Conservation (phyloP, 176 grass and related monocot genomes). For the Canna indica region DNA sequence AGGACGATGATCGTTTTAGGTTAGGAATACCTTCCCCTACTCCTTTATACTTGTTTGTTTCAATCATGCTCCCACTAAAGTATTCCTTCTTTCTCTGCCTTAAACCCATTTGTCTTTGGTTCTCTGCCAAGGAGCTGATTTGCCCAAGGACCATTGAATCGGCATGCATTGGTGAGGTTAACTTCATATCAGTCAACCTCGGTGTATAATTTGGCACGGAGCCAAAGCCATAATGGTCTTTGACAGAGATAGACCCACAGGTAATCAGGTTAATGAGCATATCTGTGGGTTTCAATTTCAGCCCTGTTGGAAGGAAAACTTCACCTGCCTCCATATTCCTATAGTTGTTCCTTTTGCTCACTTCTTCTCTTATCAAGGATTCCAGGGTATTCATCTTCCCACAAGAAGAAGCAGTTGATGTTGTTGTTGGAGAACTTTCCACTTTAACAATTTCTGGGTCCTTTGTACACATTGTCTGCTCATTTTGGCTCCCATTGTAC, state of each 20-base stretch:
- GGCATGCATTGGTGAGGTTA: conserved; percentile 65
- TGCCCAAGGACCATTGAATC: conserved; percentile 39
- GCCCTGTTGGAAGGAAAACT: conserved; percentile 30
- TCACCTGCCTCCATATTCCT: conserved; percentile 53
- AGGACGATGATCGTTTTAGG: conserved; percentile 60
- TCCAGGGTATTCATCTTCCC: conserved; percentile 69
- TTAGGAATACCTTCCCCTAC: conserved; percentile 22
- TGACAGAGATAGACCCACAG: conserved; percentile 74
- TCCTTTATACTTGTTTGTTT: conserved; percentile 42
- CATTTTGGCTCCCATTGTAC: conserved; percentile 29
- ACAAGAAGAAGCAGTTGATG: conserved; percentile 24
- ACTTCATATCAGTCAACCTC: conserved; percentile 64
- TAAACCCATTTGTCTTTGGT: conserved; percentile 33
- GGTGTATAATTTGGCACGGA: conserved; percentile 60
- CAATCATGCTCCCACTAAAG: conserved; percentile 54
- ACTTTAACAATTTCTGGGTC: conserved; percentile 29
- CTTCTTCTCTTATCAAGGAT: conserved; percentile 78
- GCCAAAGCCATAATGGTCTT: conserved; percentile 72
- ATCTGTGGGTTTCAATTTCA: conserved; percentile 60
- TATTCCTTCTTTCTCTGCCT: conserved; percentile 45
- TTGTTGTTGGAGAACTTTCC: conserved; percentile 23
- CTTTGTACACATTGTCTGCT: conserved; percentile 4
- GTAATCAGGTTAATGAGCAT: conserved; percentile 88
- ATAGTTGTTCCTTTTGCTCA: conserved; percentile 54
- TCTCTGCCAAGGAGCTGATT: conserved; percentile 42